phyloP scores from a whole-genome alignment of 352 stramenopile genomes.

The Phytophthora brassicae region DNA sequence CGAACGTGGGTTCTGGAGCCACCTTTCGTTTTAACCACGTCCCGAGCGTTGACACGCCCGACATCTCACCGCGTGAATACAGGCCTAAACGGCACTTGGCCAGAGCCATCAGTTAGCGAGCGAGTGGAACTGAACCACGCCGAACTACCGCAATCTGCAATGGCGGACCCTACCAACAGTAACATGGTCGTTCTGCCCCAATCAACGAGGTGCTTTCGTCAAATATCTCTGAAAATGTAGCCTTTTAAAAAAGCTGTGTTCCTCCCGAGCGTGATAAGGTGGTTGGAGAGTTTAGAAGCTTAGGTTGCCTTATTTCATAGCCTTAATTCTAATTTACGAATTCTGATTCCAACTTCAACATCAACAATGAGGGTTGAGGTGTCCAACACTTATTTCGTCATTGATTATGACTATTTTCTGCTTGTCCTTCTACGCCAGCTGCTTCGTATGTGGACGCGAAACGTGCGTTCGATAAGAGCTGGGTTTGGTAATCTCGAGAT shows the following conservation, averaged over 20 bases:
- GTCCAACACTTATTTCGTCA: too few relatives aligned
- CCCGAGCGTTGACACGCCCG: too few relatives aligned
- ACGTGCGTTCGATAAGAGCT: neutral
- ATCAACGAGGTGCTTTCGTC: neutral
- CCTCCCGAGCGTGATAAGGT: neutral
- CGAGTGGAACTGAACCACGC: neutral
- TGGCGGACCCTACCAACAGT: neutral
- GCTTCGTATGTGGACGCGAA: neutral
- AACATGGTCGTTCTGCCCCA: neutral
- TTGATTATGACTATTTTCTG: too few relatives aligned
- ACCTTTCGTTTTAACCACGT: too few relatives aligned
- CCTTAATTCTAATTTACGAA: neutral
- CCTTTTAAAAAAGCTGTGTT: too few relatives aligned
- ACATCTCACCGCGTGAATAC: too few relatives aligned
- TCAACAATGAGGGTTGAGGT: too few relatives aligned
- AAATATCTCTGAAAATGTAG: too few relatives aligned
- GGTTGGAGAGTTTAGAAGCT: neutral
- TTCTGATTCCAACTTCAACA: too few relatives aligned
- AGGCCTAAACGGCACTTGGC: too few relatives aligned
- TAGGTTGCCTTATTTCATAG: neutral
- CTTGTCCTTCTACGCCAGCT: neutral
- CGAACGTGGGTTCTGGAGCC: too few relatives aligned
- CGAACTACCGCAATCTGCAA: neutral
- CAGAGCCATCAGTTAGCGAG: too few relatives aligned
- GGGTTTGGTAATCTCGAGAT: neutral